Base-by-base conservation (phyloP, 2,329 filamentous ascomycete genomes). In the Cladosporium velox region DNA sequence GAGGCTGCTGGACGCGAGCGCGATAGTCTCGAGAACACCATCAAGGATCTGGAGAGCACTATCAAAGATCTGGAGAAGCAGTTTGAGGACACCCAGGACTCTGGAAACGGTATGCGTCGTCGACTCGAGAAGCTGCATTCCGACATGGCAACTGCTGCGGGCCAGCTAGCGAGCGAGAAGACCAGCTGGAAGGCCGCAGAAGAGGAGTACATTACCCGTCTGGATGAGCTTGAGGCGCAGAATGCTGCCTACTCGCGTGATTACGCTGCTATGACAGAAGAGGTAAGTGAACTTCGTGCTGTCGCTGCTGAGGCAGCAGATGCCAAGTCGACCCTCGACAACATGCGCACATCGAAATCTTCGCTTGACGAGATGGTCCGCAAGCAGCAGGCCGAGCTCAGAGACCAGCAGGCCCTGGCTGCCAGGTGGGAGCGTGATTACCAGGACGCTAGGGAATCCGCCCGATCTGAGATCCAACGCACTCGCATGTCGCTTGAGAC, bases 71-170 rank as follows among this genome's bases (percentile, higher is more conserved):
- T 97, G 65, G 88, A 89, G 68, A 93, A 97, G 79, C 94, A 92
- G 73, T 88, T 93, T 74, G 88, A 90, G 69, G 86, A 96, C 67
- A 90, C 93, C 66, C 92, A 97, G 76, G 88, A 85, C 34, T 73
- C 73, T 21, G 70, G 72, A 6, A 68, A 61, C 38, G 63, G 69
- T 67, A 93, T 96, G 86, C 90, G 92, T 70, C 83, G 84, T 76
- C 96, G 95, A 78, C 91, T 97, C 73, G 87, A 94, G 72, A 88
- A 88, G 67, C 83, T 99, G 47, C 93, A 98, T 78, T 87, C 92
- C 69, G 92, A 97, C 72, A 94, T 98, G 90, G 86, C 88, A 35
- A 84, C 84, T 65, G 91, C 92, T 59, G 89, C 91, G 63, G 87
- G 88, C 57, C 90, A 96, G 68, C 88, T 97, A 68, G 88, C 90